phyloP scores from a whole-genome alignment of 2,329 filamentous ascomycete species.

The Fusarium nisikadoi region DNA sequence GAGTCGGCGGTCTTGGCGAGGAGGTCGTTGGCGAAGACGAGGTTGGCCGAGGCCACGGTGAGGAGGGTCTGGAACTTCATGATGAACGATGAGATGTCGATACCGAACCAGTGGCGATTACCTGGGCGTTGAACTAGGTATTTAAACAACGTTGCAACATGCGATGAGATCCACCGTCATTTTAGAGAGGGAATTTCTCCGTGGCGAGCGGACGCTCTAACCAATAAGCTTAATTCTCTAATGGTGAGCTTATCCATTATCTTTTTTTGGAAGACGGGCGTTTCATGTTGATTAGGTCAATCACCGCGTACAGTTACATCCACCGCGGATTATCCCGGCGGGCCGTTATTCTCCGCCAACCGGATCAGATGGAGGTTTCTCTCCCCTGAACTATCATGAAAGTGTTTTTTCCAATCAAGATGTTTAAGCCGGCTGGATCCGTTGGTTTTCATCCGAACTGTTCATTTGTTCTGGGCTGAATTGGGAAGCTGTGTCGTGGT shows the following conservation, averaged over 20 bases:
- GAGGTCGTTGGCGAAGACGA: conserved; percentile 25
- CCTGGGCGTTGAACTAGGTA: not conserved
- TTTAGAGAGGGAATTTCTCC: not conserved
- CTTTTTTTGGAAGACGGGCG: not conserved
- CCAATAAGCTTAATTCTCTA: conserved; percentile 1
- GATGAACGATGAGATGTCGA: conserved; percentile 12
- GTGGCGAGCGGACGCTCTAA: not conserved
- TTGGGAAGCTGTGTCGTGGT: not conserved
- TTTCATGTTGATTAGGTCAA: conserved; percentile 11
- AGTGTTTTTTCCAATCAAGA: not conserved
- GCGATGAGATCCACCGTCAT: conserved; percentile 1
- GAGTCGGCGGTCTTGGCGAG: conserved; percentile 32
- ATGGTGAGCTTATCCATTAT: not conserved
- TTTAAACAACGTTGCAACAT: not conserved
- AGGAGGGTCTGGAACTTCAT: conserved; percentile 38
- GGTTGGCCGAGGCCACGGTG: conserved; percentile 30
- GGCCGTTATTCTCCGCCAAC: conserved; percentile 19
- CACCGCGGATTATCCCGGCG: not conserved
- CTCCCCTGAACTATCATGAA: not conserved
- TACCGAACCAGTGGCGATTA: not conserved
- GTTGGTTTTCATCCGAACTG: not conserved
- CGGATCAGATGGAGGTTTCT: not conserved
- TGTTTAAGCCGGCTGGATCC: not conserved
- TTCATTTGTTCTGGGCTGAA: not conserved
- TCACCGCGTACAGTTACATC: conserved; percentile 17